Conservation (phyloP, 768 basidiomycete species). For the Gyrodon lividus region DNA sequence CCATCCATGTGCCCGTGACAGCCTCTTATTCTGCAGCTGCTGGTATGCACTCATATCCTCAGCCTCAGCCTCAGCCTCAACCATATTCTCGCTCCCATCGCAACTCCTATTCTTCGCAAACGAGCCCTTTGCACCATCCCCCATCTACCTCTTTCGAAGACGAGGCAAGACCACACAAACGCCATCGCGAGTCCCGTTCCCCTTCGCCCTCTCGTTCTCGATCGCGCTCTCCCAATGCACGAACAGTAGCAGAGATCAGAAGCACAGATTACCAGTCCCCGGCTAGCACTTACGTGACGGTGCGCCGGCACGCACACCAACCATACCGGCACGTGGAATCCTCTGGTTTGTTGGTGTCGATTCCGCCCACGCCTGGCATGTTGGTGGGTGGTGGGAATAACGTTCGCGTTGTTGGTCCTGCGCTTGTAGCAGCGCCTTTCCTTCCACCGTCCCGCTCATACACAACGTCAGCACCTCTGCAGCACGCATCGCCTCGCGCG, state of each 20-base stretch:
- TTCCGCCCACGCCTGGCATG: slow-evolving; percentile 1
- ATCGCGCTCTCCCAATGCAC: slow-evolving; percentile 2
- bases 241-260: background rate
- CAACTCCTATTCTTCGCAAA: slow-evolving; percentile 1
- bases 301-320: slow-evolving; percentile 17
- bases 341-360: background rate
- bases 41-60: slow-evolving; percentile 1
- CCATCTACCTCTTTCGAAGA: slow-evolving; percentile 6
- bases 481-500: background rate
- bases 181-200: slow-evolving; percentile 15
- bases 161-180: slow-evolving; percentile 23
- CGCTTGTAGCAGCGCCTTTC: background rate
- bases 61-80: slow-evolving; percentile 1
- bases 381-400: slow-evolving; percentile 7
- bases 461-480: background rate
- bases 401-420: background rate
- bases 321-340: slow-evolving; percentile 11
- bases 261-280: slow-evolving; percentile 10
- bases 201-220: slow-evolving; percentile 13
- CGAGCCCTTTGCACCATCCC: background rate
- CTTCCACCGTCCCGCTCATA: slow-evolving; percentile 11
- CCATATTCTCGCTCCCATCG: background rate
- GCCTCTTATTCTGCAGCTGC: background rate
- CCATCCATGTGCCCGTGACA: background rate
- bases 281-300: slow-evolving; percentile 27